Conservation (phyloP, 2,329 filamentous ascomycete genomes). For the Alternaria brassicicola region DNA sequence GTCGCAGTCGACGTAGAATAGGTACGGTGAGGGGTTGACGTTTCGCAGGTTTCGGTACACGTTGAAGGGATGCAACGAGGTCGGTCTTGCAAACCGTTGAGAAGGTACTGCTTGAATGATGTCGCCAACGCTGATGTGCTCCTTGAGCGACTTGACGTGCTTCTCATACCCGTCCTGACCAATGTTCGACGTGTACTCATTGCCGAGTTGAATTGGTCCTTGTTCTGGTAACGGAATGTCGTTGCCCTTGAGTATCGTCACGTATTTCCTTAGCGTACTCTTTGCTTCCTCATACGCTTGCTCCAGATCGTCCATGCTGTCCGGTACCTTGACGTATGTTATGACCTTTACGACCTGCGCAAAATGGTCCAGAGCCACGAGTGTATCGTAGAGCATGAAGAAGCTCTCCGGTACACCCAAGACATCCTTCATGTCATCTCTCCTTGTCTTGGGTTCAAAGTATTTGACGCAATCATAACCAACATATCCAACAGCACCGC, state of each 20-base stretch:
- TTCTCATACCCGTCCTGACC: slow-evolving; percentile 85
- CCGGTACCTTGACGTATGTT: slow-evolving; percentile 78
- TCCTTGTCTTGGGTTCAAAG: slow-evolving; percentile 95
- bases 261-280: slow-evolving; percentile 67
- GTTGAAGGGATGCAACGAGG: slow-evolving; percentile 93
- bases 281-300: slow-evolving; percentile 73
- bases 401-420: slow-evolving; percentile 89
- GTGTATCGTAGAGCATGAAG: slow-evolving; percentile 96
- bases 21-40: slow-evolving; percentile 96
- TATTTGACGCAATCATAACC: slow-evolving; percentile 97
- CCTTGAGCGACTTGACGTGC: slow-evolving; percentile 85
- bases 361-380: slow-evolving; percentile 94
- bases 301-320: slow-evolving; percentile 61
- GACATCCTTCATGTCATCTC: slow-evolving; percentile 84
- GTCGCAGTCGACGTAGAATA: slow-evolving; percentile 92
- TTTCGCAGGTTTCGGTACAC: slow-evolving; percentile 94
- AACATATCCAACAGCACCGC: slow-evolving; percentile 94
- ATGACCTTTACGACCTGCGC: slow-evolving; percentile 92
- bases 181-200: slow-evolving; percentile 90
- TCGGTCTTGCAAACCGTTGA: slow-evolving; percentile 88
- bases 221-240: slow-evolving; percentile 81
- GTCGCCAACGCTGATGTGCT: slow-evolving; percentile 88
- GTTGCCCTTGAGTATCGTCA: slow-evolving; percentile 73
- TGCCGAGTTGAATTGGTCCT: slow-evolving; percentile 70
- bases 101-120: slow-evolving; percentile 98